Percentiles rank a stretch among this genome's conserved stretches.
Conservation (phyloP, 1,284 basidiomycete genomes). For the Rhodotorula sp. region DNA sequence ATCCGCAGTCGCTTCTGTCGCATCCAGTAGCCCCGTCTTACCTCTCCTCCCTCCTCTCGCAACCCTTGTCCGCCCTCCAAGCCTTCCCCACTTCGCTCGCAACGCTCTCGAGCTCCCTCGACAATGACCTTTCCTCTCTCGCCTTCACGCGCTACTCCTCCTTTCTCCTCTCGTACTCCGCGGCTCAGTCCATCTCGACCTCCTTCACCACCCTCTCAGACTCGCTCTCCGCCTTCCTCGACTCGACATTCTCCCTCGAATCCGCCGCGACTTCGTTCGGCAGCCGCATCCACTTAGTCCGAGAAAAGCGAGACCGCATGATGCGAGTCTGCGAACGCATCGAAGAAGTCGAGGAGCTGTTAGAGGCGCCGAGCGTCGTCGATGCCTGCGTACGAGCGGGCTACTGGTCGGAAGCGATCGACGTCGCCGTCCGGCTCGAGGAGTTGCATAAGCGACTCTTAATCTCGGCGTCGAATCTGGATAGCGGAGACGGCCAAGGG, state of each 20-base stretch:
- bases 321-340: slow-evolving; percentile 80
- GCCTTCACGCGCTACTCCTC: slow-evolving; percentile 40
- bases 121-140: slow-evolving; percentile 38
- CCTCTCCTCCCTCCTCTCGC: slow-evolving; percentile 33
- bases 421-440: slow-evolving; percentile 67
- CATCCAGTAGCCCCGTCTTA: slow-evolving; percentile 19
- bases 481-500: slow-evolving; percentile 54
- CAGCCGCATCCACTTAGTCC: slow-evolving; percentile 8
- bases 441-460: slow-evolving; percentile 53
- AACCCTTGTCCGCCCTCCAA: slow-evolving; percentile 30
- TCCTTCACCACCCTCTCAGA: slow-evolving; percentile 32
- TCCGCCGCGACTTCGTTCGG: slow-evolving; percentile 19
- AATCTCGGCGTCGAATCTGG: slow-evolving; percentile 43
- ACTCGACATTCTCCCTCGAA: slow-evolving; percentile 32
- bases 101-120: slow-evolving; percentile 29
- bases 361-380: slow-evolving; percentile 83
- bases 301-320: slow-evolving; percentile 54
- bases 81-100: slow-evolving; percentile 27
- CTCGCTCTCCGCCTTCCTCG: slow-evolving; percentile 30
- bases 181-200: slow-evolving; percentile 31
- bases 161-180: slow-evolving; percentile 37
- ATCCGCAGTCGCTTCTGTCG: slow-evolving; percentile 11
- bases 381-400: slow-evolving; percentile 88
- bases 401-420: slow-evolving; percentile 84
- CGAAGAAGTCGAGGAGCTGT: slow-evolving; percentile 82